Conservation (phyloP, 2,329 filamentous ascomycete genomes). For the Chrysoporthe cubensis region DNA sequence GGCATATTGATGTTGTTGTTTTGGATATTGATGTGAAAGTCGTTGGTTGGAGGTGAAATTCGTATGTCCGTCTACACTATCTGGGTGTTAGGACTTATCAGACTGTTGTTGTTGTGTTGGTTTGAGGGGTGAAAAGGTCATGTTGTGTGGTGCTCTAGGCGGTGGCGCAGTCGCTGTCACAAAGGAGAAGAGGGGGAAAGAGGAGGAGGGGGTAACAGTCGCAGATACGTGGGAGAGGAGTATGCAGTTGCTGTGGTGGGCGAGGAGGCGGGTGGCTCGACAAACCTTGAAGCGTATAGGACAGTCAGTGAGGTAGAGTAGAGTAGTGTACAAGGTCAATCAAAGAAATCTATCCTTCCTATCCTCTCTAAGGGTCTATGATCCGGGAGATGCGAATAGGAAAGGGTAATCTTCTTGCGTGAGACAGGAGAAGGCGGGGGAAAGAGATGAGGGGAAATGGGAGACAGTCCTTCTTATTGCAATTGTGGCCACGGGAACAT, state of each 20-base stretch:
- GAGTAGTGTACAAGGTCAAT: not conserved
- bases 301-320: not conserved
- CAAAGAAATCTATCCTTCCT: not conserved
- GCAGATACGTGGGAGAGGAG: not conserved
- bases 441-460: not conserved
- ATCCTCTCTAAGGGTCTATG: not conserved
- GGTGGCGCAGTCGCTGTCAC: not conserved
- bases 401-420: not conserved
- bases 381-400: not conserved
- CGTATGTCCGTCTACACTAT: no score
- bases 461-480: not conserved
- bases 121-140: not conserved
- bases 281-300: not conserved
- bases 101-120: no score
- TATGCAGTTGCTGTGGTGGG: not conserved
- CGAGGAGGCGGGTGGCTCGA: not conserved
- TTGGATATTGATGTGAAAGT: not conserved
- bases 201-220: not conserved
- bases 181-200: not conserved
- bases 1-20: slow-evolving; percentile 47
- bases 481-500: no score
- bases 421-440: slow-evolving; percentile 1
- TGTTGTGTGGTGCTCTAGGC: not conserved
- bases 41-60: not conserved
- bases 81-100: no score